phyloP scores from a whole-genome alignment of 176 grass and related monocot genomes.

The Cenchrus americanus region DNA sequence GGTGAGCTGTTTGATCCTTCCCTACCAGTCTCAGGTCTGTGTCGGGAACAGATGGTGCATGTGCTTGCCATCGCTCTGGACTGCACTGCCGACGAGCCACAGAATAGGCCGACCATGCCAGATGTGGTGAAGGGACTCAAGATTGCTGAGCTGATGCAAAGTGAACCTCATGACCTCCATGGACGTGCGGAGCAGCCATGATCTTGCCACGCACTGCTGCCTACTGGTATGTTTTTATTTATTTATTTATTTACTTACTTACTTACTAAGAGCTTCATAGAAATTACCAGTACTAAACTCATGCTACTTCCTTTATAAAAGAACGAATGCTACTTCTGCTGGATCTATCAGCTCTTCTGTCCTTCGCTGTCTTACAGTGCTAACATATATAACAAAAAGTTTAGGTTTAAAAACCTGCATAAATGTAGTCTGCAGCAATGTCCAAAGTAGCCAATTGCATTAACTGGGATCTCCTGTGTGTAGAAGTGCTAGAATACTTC shows the following conservation, averaged over 20 bases:
- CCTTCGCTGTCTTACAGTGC: background rate
- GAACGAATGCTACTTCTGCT: background rate
- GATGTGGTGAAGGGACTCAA: constrained; percentile 67
- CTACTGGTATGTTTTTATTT: constrained; percentile 7
- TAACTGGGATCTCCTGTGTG: background rate
- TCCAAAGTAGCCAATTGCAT: background rate
- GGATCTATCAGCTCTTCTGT: background rate
- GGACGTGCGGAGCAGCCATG: constrained; percentile 1
- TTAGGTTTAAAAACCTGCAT: constrained; percentile 17
- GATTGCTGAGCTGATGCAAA: constrained; percentile 55
- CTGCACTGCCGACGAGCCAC: constrained; percentile 67
- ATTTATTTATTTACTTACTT: background rate
- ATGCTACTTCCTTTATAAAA: background rate
- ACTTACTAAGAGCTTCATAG: background rate
- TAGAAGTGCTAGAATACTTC: background rate
- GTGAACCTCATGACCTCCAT: constrained; percentile 6
- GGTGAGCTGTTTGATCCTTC: constrained; percentile 61
- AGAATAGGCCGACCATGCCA: constrained; percentile 65
- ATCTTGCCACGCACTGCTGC: constrained; percentile 4
- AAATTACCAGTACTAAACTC: background rate
- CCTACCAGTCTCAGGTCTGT: constrained; percentile 39
- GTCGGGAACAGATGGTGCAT: constrained; percentile 54
- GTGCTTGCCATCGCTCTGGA: constrained; percentile 54
- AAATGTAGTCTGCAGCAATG: background rate
- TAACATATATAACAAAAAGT: background rate